phyloP scores from a whole-genome alignment of 257 asterid species.

The Lithospermum erythrorhizon region DNA sequence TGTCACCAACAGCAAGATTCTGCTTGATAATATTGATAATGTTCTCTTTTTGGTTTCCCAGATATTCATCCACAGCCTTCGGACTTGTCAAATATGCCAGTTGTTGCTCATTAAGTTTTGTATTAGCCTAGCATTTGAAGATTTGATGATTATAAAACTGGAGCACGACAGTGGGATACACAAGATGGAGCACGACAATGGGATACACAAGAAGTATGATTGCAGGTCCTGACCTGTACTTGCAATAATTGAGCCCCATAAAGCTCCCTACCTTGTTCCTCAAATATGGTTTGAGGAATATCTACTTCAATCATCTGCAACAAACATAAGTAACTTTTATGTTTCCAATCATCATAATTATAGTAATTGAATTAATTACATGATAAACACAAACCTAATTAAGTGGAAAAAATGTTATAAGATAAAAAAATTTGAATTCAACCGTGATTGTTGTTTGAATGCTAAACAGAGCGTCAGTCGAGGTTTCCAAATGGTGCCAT shows the following conservation, averaged over 20 bases:
- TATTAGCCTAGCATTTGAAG: slow-evolving; percentile 50
- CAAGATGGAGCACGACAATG: neutral
- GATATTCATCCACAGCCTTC: slow-evolving; percentile 67
- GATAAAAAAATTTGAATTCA: too few relatives aligned
- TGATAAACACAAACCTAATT: too few relatives aligned
- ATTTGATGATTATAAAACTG: neutral
- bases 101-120: slow-evolving; percentile 67
- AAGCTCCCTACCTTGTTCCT: slow-evolving; percentile 95
- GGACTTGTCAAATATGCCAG: slow-evolving; percentile 78
- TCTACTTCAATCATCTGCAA: slow-evolving; percentile 75
- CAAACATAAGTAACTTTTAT: slow-evolving; percentile 7
- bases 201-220: slow-evolving; percentile 1
- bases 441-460: too few relatives aligned
- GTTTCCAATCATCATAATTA: too few relatives aligned
- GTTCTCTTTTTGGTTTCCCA: slow-evolving; percentile 60
- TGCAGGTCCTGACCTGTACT: neutral
- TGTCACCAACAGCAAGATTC: slow-evolving; percentile 92
- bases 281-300: slow-evolving; percentile 78
- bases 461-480: too few relatives aligned
- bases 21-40: slow-evolving; percentile 64
- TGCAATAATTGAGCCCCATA: slow-evolving; percentile 52
- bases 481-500: too few relatives aligned
- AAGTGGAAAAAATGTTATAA: too few relatives aligned
- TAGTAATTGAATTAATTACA: too few relatives aligned
- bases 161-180: neutral